phyloP scores from a whole-genome alignment of 2,329 filamentous ascomycete species.

The Phialemoniopsis sp. region DNA sequence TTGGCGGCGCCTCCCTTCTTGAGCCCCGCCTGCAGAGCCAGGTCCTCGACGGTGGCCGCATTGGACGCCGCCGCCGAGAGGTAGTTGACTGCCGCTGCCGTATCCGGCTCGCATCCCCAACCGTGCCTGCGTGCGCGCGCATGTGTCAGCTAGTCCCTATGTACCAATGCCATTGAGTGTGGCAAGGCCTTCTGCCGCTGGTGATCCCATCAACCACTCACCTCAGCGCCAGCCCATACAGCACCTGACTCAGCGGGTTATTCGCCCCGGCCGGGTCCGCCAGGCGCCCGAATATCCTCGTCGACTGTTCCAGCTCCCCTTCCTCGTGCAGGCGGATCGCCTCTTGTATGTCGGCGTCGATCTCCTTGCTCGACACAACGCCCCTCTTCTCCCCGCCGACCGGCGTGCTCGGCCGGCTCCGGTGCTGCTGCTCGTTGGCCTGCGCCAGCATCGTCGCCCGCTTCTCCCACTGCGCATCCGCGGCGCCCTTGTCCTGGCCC shows the following conservation, averaged over 20 bases:
- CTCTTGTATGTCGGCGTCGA: conserved; percentile 78
- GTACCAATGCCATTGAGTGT: too few relatives aligned
- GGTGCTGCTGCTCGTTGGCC: conserved; percentile 42
- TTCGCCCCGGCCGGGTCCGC: conserved; percentile 82
- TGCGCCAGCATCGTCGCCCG: conserved; percentile 84
- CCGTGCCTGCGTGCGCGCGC: conserved; percentile 62
- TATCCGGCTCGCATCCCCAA: conserved; percentile 80
- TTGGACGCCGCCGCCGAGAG: conserved; percentile 87
- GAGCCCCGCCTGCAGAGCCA: conserved; percentile 80
- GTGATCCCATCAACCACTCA: conserved; percentile 34
- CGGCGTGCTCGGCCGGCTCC: conserved; percentile 32
- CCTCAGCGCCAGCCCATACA: conserved; percentile 89
- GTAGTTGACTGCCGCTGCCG: conserved; percentile 72
- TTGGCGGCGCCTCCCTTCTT: conserved; percentile 94
- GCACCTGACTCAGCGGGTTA: conserved; percentile 90
- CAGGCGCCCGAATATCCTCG: conserved; percentile 77
- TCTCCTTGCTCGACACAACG: conserved; percentile 44
- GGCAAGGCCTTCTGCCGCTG: too few relatives aligned
- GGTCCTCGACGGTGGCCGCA: conserved; percentile 78
- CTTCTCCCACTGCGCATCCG: conserved; percentile 84
- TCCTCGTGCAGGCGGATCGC: conserved; percentile 91
- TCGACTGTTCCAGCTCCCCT: conserved; percentile 74
- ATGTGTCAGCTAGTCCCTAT: too few relatives aligned
- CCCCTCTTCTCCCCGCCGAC: conserved; percentile 15
- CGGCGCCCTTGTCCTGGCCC: conserved; percentile 21